Evolutionary conservation across 495 filamentous ascomycete genomes (phyloP).

Genomic region (Cercophora newfieldiana): DNA sequence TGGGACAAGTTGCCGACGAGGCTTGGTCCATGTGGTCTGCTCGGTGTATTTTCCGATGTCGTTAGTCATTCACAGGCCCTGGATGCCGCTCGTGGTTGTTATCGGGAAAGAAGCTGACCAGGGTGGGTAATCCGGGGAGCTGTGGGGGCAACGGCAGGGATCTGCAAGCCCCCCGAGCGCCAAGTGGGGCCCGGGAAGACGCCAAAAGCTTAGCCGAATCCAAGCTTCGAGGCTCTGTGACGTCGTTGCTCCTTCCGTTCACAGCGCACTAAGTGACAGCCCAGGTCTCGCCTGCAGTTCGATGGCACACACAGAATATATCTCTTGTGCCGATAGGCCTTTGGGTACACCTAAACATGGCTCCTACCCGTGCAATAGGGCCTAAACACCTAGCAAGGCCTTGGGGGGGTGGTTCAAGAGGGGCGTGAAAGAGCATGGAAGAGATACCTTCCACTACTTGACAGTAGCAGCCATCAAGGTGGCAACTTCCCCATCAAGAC

Average conservation of each 20-base stretch:
- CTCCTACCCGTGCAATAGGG: too few species aligned
- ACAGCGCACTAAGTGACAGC: neutral
- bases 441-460: too few species aligned
- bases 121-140: neutral
- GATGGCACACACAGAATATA: too few species aligned
- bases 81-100: neutral
- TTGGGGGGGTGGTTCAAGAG: too few species aligned
- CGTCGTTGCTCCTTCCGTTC: neutral
- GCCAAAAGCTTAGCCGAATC: neutral
- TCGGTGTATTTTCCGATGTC: neutral
- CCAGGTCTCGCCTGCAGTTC: too few species aligned
- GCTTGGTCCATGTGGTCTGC: neutral
- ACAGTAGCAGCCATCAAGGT: neutral
- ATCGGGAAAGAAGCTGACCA: neutral
- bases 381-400: too few species aligned
- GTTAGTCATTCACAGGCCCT: too few species aligned
- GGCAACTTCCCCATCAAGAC: neutral
- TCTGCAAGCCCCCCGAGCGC: neutral
- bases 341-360: too few species aligned
- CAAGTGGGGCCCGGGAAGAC: neutral
- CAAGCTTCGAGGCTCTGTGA: neutral
- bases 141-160: neutral
- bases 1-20: neutral
- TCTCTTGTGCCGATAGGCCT: too few species aligned
- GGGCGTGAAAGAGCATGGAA: too few species aligned